These are phyloP conservation scores for Mallotus nudiflorus DNA, from an alignment of 345 rosid species.

Conservation along the genomic window DNA sequence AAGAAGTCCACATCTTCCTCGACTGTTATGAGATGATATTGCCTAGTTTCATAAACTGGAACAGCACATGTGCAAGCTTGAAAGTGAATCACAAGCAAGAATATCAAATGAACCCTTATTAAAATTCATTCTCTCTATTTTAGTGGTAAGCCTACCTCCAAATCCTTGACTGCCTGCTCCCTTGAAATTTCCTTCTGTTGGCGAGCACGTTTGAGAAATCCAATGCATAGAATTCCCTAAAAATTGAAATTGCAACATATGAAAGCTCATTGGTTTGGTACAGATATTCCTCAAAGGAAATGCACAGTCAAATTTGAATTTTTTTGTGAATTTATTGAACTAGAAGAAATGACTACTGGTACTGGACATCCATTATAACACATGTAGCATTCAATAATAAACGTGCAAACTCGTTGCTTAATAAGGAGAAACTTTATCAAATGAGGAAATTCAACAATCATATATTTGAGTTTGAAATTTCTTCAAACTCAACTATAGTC, in stretches of 20 bases:
- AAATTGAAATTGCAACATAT: not conserved
- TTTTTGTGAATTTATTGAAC: not conserved
- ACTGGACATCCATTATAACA: not conserved
- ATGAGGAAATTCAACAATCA: not conserved
- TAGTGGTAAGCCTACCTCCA: constrained; percentile 57
- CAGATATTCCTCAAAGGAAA: constrained; percentile 1
- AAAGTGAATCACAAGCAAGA: not conserved
- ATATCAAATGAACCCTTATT: not conserved
- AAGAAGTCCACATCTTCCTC: not conserved
- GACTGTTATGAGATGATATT: not conserved
- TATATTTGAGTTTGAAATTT: not conserved
- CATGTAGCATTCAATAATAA: not conserved
- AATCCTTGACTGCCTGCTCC: constrained; percentile 78
- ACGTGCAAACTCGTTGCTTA: not conserved
- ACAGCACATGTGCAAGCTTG: constrained; percentile 1
- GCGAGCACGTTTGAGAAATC: constrained; percentile 75
- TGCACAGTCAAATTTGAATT: not conserved
- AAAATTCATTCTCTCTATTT: constrained; percentile 3
- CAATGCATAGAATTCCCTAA: constrained; percentile 90
- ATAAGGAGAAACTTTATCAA: not conserved
- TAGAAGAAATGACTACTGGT: not conserved
- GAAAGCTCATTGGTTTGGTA: not conserved
- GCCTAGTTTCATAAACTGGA: not conserved
- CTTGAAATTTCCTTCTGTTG: constrained; percentile 67
- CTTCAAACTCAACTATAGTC: not conserved